Evolutionary conservation across 2,329 filamentous ascomycete genomes (phyloP), one percentile per base, ranked within the genome.

Genomic region (Phoma herbarum): DNA sequence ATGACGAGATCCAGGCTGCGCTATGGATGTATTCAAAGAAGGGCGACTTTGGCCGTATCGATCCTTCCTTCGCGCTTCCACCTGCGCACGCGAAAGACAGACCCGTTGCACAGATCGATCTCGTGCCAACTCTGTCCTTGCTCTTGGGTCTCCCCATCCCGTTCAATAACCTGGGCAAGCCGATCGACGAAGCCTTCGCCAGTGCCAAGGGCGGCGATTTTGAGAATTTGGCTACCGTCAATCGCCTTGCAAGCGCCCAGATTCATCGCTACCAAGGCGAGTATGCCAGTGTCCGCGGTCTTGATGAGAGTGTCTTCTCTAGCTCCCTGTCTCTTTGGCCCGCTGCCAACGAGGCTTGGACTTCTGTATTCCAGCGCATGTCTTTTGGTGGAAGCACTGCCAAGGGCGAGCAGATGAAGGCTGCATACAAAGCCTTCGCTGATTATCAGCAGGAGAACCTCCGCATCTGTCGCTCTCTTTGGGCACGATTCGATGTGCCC

Each of bases 1-100:
- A 97, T 67, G 93, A 98, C 64, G 95, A 99, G 76, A 87, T 99
- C 7, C 88, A 99, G 77, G 93, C 95, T 55, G 93, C 95, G 2
- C 78, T 99, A 45, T 99, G 95, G 94, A 96, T 99, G 93, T 99
- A 98, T 76, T 96, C 95, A 1, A 96, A 93, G 77, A 89, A 87
- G 67, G 88, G 88, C 0, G 77, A 91, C 10, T 99, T 99, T 76
- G 95, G 95, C 16, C 88, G 93, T 37, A 90, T 87, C 1, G 83
- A 86, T 47, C 80, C 86, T 3, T 84, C 86, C 6, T 85, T 83
- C 64, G 74, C 79, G 14, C 79, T 82, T n/a, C 85, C 86, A 6
- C 86, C 86, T 7, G 77, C 80, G n/a, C 91, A 85, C 22, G 93
- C 93, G 39, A 96, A 95, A 75, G 85, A 88, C 69, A 73, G 91